These are phyloP conservation scores for Citrus hindsii DNA, from an alignment of 345 rosid genomes.

Conservation along the genomic window DNA sequence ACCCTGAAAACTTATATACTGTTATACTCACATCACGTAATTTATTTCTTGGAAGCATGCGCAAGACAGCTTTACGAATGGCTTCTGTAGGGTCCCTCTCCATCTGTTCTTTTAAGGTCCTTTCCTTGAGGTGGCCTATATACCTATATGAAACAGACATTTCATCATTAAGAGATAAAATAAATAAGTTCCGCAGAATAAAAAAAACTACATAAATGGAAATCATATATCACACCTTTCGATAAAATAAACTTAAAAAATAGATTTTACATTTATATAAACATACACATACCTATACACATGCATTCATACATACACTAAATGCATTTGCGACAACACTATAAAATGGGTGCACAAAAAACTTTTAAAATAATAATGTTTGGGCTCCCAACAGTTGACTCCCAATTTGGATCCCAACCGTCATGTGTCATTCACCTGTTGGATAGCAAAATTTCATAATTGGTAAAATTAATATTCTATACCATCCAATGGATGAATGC, in stretches of 20 bases:
- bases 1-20: not conserved
- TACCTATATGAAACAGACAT: slow-evolving; percentile 45
- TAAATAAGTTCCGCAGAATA: not conserved
- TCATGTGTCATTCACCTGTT: too few relatives aligned
- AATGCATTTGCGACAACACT: not conserved
- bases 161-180: not conserved
- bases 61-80: slow-evolving; percentile 92
- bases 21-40: slow-evolving; percentile 78
- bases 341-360: not conserved
- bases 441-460: too few relatives aligned
- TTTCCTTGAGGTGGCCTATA: slow-evolving; percentile 88
- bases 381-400: too few relatives aligned
- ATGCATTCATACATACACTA: not conserved
- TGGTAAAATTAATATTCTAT: too few relatives aligned
- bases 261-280: not conserved
- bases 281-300: not conserved
- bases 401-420: too few relatives aligned
- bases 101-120: slow-evolving; percentile 91
- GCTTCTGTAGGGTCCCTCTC: slow-evolving; percentile 97
- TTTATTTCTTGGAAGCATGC: slow-evolving; percentile 98
- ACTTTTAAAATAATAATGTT: too few relatives aligned
- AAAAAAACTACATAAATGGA: not conserved
- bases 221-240: not conserved
- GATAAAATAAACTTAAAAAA: not conserved
- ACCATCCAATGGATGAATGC: too few relatives aligned